These are phyloP conservation scores for Barnettozyma pratensis DNA, from an alignment of 805 yeast genomes.

Conservation along the genomic window DNA sequence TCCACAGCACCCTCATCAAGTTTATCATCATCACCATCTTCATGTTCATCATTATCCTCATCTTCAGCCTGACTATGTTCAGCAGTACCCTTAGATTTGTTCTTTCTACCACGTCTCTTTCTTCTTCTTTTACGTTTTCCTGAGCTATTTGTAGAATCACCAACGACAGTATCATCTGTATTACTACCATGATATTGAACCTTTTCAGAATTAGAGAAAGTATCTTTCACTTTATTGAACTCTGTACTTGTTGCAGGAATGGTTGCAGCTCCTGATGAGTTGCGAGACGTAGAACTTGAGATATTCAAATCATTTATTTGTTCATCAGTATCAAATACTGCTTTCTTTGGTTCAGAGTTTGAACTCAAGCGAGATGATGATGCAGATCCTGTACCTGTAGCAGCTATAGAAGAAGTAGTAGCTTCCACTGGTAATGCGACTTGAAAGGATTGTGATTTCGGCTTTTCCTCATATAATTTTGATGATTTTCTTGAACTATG, in stretches of 20 bases:
- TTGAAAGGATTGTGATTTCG: not conserved
- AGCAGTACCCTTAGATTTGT: not conserved
- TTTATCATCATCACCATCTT: not conserved
- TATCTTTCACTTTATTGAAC: not conserved
- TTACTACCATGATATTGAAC: not conserved
- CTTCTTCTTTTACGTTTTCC: slow-evolving; percentile 1
- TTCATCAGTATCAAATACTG: not conserved
- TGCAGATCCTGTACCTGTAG: not conserved
- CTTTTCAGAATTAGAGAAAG: not conserved
- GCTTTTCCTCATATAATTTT: not conserved
- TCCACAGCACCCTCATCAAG: not conserved
- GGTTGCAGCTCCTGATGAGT: not conserved
- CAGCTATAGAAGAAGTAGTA: not conserved
- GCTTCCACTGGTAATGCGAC: not conserved
- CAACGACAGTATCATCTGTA: not conserved
- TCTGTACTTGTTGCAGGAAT: not conserved
- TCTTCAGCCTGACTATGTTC: not conserved
- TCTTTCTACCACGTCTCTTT: slow-evolving; percentile 4
- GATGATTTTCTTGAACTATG: not conserved
- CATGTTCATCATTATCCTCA: not conserved
- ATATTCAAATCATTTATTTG: not conserved
- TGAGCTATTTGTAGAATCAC: not conserved
- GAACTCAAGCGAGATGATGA: slow-evolving; percentile 2
- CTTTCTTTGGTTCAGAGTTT: slow-evolving; percentile 1
- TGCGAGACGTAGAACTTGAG: not conserved